Base-by-base conservation (phyloP, 1,284 basidiomycete species). In the Irpex sp. region DNA sequence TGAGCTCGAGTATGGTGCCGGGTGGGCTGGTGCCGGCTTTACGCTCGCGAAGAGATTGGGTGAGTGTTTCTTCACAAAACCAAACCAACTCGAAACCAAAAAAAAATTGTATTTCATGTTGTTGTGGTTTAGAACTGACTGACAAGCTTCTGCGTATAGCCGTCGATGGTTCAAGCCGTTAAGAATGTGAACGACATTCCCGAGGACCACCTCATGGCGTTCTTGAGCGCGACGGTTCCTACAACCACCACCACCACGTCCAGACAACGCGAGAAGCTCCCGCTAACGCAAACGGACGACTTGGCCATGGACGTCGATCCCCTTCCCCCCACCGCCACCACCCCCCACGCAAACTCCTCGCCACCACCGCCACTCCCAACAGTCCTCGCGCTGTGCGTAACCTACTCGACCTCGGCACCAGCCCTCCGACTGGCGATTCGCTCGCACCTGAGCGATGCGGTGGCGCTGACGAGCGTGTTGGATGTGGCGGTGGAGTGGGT, bases 1-100 rank as follows among this genome's bases (percentile, higher is more conserved):
- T 91, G 15, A 85, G 81, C 62, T 78, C 82, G 38, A 79, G 76
- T 34, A 89, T 91, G 86, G 68, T 90, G 11, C 76, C 82, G 1
- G 81, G 80, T 19, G 86, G 85, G 2, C 70, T 92, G 15, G 67
- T 92, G 36, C 75, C 76, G 9, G 77, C 77, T 4, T 72, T 92
- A 47, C 75, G 79, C 52, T 71, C 77, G 60, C 81, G 79, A 62
- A 77, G 79, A 55, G 91, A 92, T 69, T 92, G 89, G 90, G 90
- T 91, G 71, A 63, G 83, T 17, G n/a, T 9, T 72, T 13, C 34
- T 49, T 26, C 21, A 26, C 2, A 26, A 26, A 26, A 26, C 21
- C 1, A 26, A 26, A 26, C 21, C 21, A 26, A 26, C 3, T 26
- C 21, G 21, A 26, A 26, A 26, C 21, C 21, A 1, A 26, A 26